Base-by-base conservation (phyloP, 768 basidiomycete species). In the Pleurotus sapidus region DNA sequence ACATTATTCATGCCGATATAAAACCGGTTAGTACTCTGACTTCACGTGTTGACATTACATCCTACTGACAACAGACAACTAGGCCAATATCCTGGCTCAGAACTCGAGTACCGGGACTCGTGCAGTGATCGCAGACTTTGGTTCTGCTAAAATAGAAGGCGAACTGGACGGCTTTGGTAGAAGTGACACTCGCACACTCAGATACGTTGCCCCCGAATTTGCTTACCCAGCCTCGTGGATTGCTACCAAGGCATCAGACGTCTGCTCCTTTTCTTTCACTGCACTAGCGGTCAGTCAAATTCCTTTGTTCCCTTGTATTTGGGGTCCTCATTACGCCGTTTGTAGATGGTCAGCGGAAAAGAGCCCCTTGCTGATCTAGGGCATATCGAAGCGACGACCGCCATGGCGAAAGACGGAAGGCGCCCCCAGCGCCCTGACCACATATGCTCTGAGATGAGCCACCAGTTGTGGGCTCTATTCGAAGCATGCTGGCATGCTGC, bases 1-100 rank as follows among this genome's bases (percentile, higher is more conserved):
- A 50, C 24, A 56, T 48, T 14, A 24, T 47, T 14, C 55, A 46
- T 43, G 55, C 45, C 43, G 55, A 46, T 14, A 48, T 56, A 11
- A 57, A 57, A 57, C 37, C 56, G 2, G 34, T 56, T 17, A 50
- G 43, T 39, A 15, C 30, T 9, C 25, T 17, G 50, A 55, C 40
- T 42, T 43, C 42, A n/a, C 1, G 18, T 43, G 42, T 43, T 5
- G 42, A n/a, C 15, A n/a, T 1, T 43, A 20, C 15, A 43, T 20
- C 42, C n/a, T 20, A 5, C 42, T 43, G 42, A 43, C 42, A 15
- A 43, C n/a, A 43, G 15, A n/a, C 42, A 43, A 8, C 42, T 43
- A 43, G 42, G 15, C 42, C 15, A 43, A 43, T 43, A 43, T 43
- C 15, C 15, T 43, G 18, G 18, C 18, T n/a, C n/a, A 43, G 42